Percentiles rank a stretch among this genome's conserved stretches.
These are phyloP conservation scores for Colletotrichum somersetense DNA, from an alignment of 2,329 filamentous ascomycete genomes.

Conservation along the genomic window DNA sequence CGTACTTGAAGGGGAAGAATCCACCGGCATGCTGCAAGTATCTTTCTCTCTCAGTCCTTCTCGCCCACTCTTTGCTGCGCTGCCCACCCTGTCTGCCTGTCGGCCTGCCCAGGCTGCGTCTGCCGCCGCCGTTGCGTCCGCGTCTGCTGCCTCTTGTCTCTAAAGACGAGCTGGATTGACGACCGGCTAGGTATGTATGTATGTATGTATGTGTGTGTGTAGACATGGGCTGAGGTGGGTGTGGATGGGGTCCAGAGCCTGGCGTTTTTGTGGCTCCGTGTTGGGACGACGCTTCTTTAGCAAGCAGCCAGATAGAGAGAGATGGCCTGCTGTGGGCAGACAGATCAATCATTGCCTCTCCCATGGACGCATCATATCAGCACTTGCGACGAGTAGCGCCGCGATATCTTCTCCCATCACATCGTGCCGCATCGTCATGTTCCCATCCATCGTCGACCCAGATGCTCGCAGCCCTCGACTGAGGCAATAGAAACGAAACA, in stretches of 20 bases:
- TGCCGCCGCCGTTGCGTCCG: constrained; percentile 20
- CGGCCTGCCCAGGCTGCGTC: constrained; percentile 22
- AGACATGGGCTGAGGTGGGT: constrained; percentile 23
- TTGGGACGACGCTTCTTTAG: constrained; percentile 42
- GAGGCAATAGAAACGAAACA: constrained; percentile 3
- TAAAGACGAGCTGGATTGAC: constrained; percentile 28
- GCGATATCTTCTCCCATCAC: constrained; percentile 23
- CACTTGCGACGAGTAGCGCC: constrained; percentile 39
- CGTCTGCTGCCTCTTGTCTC: constrained; percentile 39
- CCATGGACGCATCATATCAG: constrained; percentile 33
- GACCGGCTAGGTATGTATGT: constrained; percentile 7
- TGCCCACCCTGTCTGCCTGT: constrained; percentile 13
- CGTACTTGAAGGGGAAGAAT: constrained; percentile 34
- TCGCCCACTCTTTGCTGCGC: background rate
- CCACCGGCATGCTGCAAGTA: constrained; percentile 34
- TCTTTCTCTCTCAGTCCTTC: constrained; percentile 12
- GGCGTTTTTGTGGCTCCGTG: constrained; percentile 38
- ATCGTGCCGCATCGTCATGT: constrained; percentile 11
- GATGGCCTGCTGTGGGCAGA: constrained; percentile 7
- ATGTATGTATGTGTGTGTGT: too few relatives aligned
- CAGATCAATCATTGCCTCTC: constrained; percentile 16
- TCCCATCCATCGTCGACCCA: background rate
- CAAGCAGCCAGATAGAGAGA: constrained; percentile 18
- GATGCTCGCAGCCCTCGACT: constrained; percentile 4
- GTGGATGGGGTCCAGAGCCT: constrained; percentile 38